Conservation (phyloP, 2,329 filamentous ascomycete species). For the Phaeosphaeriaceae sp. region DNA sequence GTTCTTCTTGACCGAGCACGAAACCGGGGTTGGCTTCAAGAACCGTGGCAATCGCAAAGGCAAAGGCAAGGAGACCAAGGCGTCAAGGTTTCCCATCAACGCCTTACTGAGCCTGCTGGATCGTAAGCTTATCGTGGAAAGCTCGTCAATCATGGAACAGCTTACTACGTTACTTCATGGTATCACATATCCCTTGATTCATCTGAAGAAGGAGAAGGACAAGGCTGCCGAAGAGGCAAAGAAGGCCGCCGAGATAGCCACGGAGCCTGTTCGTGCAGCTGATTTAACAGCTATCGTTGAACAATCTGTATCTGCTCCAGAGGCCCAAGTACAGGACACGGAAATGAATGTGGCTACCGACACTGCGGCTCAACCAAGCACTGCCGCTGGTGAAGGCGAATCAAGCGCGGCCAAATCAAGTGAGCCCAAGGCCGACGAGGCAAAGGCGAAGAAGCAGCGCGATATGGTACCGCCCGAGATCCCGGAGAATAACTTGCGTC, state of each 20-base stretch:
- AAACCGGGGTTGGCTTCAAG: slow-evolving; percentile 79
- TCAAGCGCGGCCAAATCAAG: slow-evolving; percentile 37
- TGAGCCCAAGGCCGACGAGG: slow-evolving; percentile 41
- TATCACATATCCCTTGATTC: slow-evolving; percentile 85
- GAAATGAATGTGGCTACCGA: slow-evolving; percentile 44
- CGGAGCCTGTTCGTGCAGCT: slow-evolving; percentile 29
- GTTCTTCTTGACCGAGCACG: slow-evolving; percentile 94
- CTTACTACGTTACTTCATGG: slow-evolving; percentile 85
- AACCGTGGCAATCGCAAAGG: slow-evolving; percentile 80
- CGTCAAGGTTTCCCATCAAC: slow-evolving; percentile 89
- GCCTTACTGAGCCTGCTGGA: slow-evolving; percentile 87
- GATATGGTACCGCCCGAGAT: slow-evolving; percentile 81
- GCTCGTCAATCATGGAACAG: slow-evolving; percentile 94
- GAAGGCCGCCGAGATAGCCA: slow-evolving; percentile 30
- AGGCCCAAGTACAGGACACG: slow-evolving; percentile 28
- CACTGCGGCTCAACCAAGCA: slow-evolving; percentile 45
- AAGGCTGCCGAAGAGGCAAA: slow-evolving; percentile 58
- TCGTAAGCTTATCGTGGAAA: slow-evolving; percentile 95
- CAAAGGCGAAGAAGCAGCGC: slow-evolving; percentile 61
- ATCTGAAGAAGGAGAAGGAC: slow-evolving; percentile 85
- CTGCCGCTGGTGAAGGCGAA: slow-evolving; percentile 22
- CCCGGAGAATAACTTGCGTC: slow-evolving; percentile 84
- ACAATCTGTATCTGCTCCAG: slow-evolving; percentile 11
- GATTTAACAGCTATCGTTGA: slow-evolving; percentile 22
- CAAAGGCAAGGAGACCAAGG: slow-evolving; percentile 84